Percentiles rank a stretch among this genome's conserved stretches.
Evolutionary conservation across 2,329 filamentous ascomycete genomes (phyloP).

Genomic region (Nigrospora sphaerica): DNA sequence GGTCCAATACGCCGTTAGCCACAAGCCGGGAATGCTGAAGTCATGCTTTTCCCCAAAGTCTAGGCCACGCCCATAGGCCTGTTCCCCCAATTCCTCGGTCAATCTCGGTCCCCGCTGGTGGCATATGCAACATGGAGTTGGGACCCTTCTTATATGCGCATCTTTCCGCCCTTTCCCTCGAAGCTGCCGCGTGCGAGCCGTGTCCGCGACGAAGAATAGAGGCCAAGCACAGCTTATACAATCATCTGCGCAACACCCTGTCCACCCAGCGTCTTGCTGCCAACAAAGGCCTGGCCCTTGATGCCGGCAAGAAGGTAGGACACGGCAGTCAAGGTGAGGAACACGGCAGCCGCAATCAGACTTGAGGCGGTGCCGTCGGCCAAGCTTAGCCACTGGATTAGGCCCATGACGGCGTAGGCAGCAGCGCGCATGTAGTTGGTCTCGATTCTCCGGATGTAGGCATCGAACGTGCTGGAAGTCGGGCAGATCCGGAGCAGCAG

Average conservation of each 20-base stretch:
- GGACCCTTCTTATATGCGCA: no score
- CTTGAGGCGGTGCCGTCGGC: slow-evolving; percentile 51
- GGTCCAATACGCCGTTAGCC: not conserved
- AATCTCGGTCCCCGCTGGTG: no score
- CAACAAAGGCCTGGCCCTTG: slow-evolving; percentile 80
- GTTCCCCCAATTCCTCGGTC: no score
- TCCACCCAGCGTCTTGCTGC: slow-evolving; percentile 93
- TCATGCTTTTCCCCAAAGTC: not conserved
- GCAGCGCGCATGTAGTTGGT: slow-evolving; percentile 95
- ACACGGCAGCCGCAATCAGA: slow-evolving; percentile 78
- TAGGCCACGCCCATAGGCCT: no score
- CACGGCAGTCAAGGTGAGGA: slow-evolving; percentile 66
- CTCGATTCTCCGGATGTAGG: slow-evolving; percentile 82
- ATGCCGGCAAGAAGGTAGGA: slow-evolving; percentile 78
- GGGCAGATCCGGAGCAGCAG: slow-evolving; percentile 96
- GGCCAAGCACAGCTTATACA: slow-evolving; percentile 47
- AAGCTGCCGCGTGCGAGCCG: no score
- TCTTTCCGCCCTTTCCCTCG: no score
- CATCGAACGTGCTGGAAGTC: slow-evolving; percentile 83
- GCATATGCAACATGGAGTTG: no score
- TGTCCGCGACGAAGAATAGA: no score
- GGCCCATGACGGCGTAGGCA: slow-evolving; percentile 75
- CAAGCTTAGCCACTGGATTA: slow-evolving; percentile 79
- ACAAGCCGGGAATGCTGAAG: not conserved
- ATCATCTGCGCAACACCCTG: slow-evolving; percentile 97